Percentiles rank a stretch among this genome's conserved stretches.
phyloP scores from a whole-genome alignment of 805 yeast genomes.

The Vanderwaltozyma yarrowii region DNA sequence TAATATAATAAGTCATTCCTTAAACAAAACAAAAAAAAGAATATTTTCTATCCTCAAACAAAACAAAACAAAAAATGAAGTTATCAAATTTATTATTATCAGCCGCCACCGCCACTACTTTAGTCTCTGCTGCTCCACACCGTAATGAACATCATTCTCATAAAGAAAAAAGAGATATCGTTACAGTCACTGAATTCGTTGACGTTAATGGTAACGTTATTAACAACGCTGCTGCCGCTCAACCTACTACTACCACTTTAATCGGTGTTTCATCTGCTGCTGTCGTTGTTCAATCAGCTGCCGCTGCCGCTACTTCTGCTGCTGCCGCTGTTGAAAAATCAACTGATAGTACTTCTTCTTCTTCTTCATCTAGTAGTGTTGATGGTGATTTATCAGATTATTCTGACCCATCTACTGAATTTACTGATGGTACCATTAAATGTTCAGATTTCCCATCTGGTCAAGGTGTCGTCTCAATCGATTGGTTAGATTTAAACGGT shows the following conservation, averaged over 20 bases:
- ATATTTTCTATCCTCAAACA: neutral
- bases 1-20: neutral
- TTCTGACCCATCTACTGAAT: conserved; percentile 45
- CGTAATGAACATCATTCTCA: conserved; percentile 15
- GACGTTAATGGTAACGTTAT: conserved; percentile 24
- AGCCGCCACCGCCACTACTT: conserved; percentile 12
- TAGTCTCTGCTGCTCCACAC: conserved; percentile 23
- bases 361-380: conserved; percentile 25
- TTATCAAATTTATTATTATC: conserved; percentile 1
- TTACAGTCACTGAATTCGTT: conserved; percentile 27
- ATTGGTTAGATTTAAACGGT: conserved; percentile 45
- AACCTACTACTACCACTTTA: conserved; percentile 18
- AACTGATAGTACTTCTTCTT: conserved; percentile 13
- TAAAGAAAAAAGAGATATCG: conserved; percentile 23
- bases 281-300: conserved; percentile 15
- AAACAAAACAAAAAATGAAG: neutral
- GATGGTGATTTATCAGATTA: conserved; percentile 52
- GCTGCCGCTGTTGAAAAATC: conserved; percentile 11
- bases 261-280: conserved; percentile 16
- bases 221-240: conserved; percentile 15
- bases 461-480: conserved; percentile 55
- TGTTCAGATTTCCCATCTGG: conserved; percentile 70
- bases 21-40: neutral
- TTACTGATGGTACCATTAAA: conserved; percentile 57
- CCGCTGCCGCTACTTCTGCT: conserved; percentile 17